Percentiles rank a stretch among this genome's conserved stretches.
Conservation (phyloP, 805 yeast genomes). For the Hyphopichia homilentoma region DNA sequence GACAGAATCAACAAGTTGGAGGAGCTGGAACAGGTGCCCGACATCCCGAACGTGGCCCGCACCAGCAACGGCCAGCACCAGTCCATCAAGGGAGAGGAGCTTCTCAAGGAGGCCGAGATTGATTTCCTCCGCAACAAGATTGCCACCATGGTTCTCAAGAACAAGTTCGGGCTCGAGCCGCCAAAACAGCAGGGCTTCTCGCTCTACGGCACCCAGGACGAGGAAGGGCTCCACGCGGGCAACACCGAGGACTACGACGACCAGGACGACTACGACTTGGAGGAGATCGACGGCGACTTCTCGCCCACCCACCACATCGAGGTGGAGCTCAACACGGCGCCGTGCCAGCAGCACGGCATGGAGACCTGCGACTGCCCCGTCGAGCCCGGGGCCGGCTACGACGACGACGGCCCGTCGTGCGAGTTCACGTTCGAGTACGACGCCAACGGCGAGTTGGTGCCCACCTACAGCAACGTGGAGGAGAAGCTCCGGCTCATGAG, state of each 20-base stretch:
- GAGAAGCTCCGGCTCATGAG: conserved; percentile 33
- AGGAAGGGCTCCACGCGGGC: conserved; percentile 36
- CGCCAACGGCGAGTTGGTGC: conserved; percentile 35
- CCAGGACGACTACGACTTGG: conserved; percentile 38
- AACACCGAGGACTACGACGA: conserved; percentile 19
- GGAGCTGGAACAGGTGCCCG: not conserved
- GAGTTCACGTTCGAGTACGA: conserved; percentile 45
- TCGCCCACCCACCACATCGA: conserved; percentile 38
- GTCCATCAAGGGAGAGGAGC: conserved; percentile 4
- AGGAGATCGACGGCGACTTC: conserved; percentile 29
- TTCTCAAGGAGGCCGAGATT: conserved; percentile 23
- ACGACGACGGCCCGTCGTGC: conserved; percentile 37
- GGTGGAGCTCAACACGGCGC: conserved; percentile 35
- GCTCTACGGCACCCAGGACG: conserved; percentile 35
- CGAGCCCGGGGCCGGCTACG: conserved; percentile 10
- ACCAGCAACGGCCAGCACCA: not conserved
- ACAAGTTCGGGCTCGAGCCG: conserved; percentile 9
- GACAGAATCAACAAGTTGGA: conserved; percentile 2
- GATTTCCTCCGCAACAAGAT: conserved; percentile 25
- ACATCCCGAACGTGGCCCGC: not conserved
- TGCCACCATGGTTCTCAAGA: conserved; percentile 16
- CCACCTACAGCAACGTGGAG: conserved; percentile 37
- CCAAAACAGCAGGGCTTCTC: conserved; percentile 18
- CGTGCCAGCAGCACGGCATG: conserved; percentile 26
- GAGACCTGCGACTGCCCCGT: conserved; percentile 23